Evolutionary conservation across 2,329 filamentous ascomycete species (phyloP).

Genomic region (Rachicladosporium sp.): DNA sequence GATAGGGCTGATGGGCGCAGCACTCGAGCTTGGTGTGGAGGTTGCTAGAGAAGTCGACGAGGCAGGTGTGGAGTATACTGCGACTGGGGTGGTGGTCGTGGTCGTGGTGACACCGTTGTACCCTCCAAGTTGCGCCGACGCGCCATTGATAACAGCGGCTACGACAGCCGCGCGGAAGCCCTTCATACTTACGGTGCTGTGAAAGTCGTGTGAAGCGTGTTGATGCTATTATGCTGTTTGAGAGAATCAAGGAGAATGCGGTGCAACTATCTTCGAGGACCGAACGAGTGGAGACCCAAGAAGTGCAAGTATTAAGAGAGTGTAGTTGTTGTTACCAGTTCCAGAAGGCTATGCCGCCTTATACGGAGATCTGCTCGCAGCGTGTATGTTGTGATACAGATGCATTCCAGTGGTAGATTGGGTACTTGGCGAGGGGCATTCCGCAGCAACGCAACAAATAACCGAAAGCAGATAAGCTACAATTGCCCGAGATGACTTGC

Average conservation of each 20-base stretch:
- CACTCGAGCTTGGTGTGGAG: conserved; percentile 1
- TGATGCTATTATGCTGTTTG: background rate
- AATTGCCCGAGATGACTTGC: conserved; percentile 9
- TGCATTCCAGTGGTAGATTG: conserved; percentile 19
- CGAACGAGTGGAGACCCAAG: conserved; percentile 21
- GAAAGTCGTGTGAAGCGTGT: background rate
- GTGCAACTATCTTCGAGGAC: conserved; percentile 10
- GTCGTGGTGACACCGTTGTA: conserved; percentile 3
- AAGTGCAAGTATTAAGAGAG: conserved; percentile 16
- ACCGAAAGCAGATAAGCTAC: conserved; percentile 13
- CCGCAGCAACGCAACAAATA: conserved; percentile 19
- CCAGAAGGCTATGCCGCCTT: conserved; percentile 9
- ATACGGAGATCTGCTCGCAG: conserved; percentile 17
- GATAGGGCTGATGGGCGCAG: background rate
- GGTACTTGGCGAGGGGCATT: conserved; percentile 13
- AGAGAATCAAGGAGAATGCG: conserved; percentile 2
- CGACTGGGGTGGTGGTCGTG: conserved; percentile 1
- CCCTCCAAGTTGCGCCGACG: conserved; percentile 13
- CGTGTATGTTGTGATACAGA: conserved; percentile 15
- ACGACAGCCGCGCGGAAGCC: conserved; percentile 12
- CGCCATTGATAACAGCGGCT: conserved; percentile 14
- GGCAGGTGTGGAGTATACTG: background rate
- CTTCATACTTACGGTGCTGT: conserved; percentile 15
- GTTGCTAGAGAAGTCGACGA: conserved; percentile 1
- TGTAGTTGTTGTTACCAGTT: conserved; percentile 3